phyloP scores from a whole-genome alignment of 352 stramenopile species.

The Pythium myriotylum region DNA sequence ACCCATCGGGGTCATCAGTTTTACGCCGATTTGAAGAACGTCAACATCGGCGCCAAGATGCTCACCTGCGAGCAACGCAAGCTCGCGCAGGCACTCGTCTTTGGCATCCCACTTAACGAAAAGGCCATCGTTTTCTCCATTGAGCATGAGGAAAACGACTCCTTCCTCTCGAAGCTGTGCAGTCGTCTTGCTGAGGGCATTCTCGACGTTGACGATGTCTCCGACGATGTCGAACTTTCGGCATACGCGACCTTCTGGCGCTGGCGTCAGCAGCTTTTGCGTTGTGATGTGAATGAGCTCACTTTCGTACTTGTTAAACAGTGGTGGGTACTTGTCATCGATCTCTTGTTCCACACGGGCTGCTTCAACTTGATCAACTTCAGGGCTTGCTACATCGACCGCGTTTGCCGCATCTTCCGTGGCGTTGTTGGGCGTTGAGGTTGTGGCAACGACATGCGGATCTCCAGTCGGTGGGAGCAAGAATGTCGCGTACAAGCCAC shows the following conservation, averaged over 20 bases:
- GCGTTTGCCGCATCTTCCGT: not conserved
- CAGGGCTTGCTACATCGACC: slow-evolving; percentile 4
- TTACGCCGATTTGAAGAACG: slow-evolving; percentile 53
- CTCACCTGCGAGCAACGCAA: slow-evolving; percentile 40
- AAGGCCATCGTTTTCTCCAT: slow-evolving; percentile 62
- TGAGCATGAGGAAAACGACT: slow-evolving; percentile 71
- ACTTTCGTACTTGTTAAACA: slow-evolving; percentile 62
- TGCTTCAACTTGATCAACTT: slow-evolving; percentile 21
- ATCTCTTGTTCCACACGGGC: slow-evolving; percentile 18
- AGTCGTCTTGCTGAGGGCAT: slow-evolving; percentile 30
- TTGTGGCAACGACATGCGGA: slow-evolving; percentile 8
- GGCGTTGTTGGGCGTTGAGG: slow-evolving; percentile 11
- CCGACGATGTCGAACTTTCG: slow-evolving; percentile 29
- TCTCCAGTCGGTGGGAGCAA: slow-evolving; percentile 6
- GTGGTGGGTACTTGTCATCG: slow-evolving; percentile 21
- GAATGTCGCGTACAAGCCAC: slow-evolving; percentile 26
- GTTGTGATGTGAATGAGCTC: slow-evolving; percentile 51
- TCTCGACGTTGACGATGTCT: slow-evolving; percentile 41
- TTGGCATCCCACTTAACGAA: slow-evolving; percentile 40
- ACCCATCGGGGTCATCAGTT: slow-evolving; percentile 57
- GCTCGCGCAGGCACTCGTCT: slow-evolving; percentile 47
- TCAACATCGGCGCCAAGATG: slow-evolving; percentile 50
- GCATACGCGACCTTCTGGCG: slow-evolving; percentile 23
- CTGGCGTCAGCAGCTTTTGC: slow-evolving; percentile 37
- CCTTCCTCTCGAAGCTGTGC: slow-evolving; percentile 35